Base-by-base conservation (phyloP, 116 monocot species). In the Zostera marina region DNA sequence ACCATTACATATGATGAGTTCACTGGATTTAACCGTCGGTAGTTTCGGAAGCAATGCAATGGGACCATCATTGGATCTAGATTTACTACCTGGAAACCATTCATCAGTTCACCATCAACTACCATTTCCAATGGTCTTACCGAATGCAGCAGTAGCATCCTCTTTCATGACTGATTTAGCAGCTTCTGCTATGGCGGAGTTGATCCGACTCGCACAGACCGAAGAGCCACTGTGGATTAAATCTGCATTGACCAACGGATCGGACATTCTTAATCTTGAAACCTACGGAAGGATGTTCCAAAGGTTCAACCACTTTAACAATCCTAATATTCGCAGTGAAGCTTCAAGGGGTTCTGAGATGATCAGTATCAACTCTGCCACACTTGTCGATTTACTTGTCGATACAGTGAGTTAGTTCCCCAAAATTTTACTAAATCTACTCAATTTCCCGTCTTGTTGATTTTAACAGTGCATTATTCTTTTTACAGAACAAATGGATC, bases 321-420 rank as follows among this genome's bases (percentile, higher is more conserved):
- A 48, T 11, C 82, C 76, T 0, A 73, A 80, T 62, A 51, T 71
- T 44, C 73, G 68, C 2, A 24, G 66, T 1, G 96, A 98, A 74
- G 86, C 80, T 6, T 85, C 90, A 2, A 83, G 83, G 55, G 80
- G 75, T 47, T 74, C 80, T 0, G 69, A 69, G 1, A 19, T 76
- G 4, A 76, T 98, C 39, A 52, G 73, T 41, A 85, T 88, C 80
- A 81, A 61, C 47, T 58, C 78, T 0, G 3, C 66, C 22, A 21
- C 69, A 23, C 75, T 98, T 72, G 76, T 89, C 11, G 85, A 98
- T 23, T 78, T 89, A 72, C 80, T 89, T 68, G 72, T 86, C 76
- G 83, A 98, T 16, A 52, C 80, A n/a, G 96, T 98, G 42, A 76
- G 79, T 62, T 22, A 10, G 12, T 19, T 9, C 9, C 0, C 0